Evolutionary conservation across 257 asterid species (phyloP), one percentile per base, ranked within the genome.

Genomic region (Cruciata laevipes): DNA sequence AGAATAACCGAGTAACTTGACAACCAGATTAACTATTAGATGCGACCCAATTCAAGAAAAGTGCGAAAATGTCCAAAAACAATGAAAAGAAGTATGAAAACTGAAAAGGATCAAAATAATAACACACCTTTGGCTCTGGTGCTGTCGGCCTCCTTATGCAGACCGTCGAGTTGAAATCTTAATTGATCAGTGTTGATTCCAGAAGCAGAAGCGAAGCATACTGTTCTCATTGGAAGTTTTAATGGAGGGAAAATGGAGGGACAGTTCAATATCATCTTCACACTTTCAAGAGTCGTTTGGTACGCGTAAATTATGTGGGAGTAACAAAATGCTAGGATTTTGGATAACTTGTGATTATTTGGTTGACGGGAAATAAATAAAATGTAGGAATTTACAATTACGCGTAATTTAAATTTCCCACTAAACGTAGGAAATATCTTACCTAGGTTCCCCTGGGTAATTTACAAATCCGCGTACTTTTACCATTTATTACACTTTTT

Each of bases 81-180:
- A 17, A 3, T 17, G 18, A 18, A 55, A 32, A 5, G 17, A 33
- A 51, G n/a, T 20, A 3, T 16, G 21, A 14, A n/a, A n/a, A n/a
- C n/a, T n/a, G n/a, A n/a, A 61, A 7, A 0, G 60, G 64, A 63
- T 42, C 7, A 13, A 21, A 20, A 53, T 37, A 30, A 6, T 7
- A 60, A 6, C n/a, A n/a, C n/a, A n/a, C 82, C 78, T 74, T 81
- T 78, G 60, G 71, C 70, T 63, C 83, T 78, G 23, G 86, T 56
- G 61, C 18, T 53, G 57, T 81, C 59, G 30, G 81, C 83, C 56
- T 81, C 86, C 76, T 78, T 78, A 40, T 78, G 81, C 56, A 81
- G 76, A 32, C 55, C 74, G 44, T 78, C 83, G 7, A 81, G 69
- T 32, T 76, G 80, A 21, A 65, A 65, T 38, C 83, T 60, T 0